Conservation (phyloP, 2,329 filamentous ascomycete genomes). For the Rutstroemia sp. region DNA sequence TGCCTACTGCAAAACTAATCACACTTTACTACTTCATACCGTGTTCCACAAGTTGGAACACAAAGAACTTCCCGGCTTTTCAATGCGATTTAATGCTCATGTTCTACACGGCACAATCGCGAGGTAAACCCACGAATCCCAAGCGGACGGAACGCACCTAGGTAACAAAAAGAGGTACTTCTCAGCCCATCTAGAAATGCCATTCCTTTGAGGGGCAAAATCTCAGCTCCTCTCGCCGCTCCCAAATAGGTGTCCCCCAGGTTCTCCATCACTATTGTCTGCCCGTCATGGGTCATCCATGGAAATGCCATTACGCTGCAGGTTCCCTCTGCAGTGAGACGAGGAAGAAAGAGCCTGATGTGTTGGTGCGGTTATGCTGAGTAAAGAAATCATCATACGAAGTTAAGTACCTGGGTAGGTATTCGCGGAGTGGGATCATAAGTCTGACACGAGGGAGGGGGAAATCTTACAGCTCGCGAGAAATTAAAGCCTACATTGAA, state of each 20-base stretch:
- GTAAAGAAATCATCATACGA: neutral
- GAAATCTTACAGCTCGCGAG: neutral
- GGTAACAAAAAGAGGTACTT: neutral
- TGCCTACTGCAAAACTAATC: neutral
- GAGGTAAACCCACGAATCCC: neutral
- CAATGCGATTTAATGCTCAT: neutral
- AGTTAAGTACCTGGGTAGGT: neutral
- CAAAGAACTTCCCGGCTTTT: neutral
- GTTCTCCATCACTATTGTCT: neutral
- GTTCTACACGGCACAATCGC: neutral
- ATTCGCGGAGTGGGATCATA: neutral
- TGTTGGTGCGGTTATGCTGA: neutral
- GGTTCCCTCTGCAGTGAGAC: neutral
- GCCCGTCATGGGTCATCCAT: too few species aligned
- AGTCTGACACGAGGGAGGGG: slow-evolving; percentile 2
- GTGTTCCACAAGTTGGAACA: neutral
- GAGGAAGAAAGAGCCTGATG: neutral
- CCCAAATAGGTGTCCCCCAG: neutral
- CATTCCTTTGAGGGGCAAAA: neutral
- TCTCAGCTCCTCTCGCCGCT: neutral
- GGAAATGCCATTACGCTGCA: neutral
- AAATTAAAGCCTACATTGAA: neutral
- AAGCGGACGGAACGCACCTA: neutral
- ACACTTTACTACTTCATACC: neutral
- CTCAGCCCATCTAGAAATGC: neutral